Evolutionary conservation across 1,139 yeast species (phyloP).

Genomic region (Sugiyamaella sp.): DNA sequence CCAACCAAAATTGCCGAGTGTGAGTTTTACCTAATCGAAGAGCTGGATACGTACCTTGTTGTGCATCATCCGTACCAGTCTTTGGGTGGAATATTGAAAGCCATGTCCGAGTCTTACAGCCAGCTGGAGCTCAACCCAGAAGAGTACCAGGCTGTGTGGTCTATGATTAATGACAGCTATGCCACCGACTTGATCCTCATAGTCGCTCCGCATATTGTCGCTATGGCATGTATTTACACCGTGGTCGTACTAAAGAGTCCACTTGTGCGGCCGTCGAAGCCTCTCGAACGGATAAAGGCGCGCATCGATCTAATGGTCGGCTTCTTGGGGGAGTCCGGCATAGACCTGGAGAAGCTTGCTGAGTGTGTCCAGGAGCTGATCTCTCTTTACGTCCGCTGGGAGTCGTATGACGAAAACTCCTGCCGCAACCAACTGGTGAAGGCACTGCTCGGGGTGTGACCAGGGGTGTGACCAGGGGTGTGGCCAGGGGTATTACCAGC

Average conservation of each 20-base stretch:
- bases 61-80: conserved; percentile 90
- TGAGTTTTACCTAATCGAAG: conserved; percentile 91
- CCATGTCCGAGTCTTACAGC: conserved; percentile 44
- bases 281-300: conserved; percentile 40
- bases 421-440: conserved; percentile 36
- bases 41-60: conserved; percentile 75
- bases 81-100: conserved; percentile 59
- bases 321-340: conserved; percentile 73
- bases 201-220: conserved; percentile 90
- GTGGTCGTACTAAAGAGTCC: conserved; percentile 61
- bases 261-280: conserved; percentile 37
- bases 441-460: conserved; percentile 21
- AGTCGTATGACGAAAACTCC: conserved; percentile 65
- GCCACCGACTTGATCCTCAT: conserved; percentile 82
- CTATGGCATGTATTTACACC: conserved; percentile 77
- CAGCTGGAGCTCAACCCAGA: conserved; percentile 54
- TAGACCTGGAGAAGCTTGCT: conserved; percentile 73
- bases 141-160: conserved; percentile 87
- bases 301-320: conserved; percentile 54
- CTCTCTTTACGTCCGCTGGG: conserved; percentile 82
- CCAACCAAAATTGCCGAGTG: conserved; percentile 93
- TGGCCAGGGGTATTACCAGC: too few species aligned
- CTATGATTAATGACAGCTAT: conserved; percentile 84
- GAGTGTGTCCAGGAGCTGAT: conserved; percentile 83
- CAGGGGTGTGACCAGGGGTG: too few species aligned